phyloP scores from a whole-genome alignment of 352 stramenopile species.

The Albugo laibachii region DNA sequence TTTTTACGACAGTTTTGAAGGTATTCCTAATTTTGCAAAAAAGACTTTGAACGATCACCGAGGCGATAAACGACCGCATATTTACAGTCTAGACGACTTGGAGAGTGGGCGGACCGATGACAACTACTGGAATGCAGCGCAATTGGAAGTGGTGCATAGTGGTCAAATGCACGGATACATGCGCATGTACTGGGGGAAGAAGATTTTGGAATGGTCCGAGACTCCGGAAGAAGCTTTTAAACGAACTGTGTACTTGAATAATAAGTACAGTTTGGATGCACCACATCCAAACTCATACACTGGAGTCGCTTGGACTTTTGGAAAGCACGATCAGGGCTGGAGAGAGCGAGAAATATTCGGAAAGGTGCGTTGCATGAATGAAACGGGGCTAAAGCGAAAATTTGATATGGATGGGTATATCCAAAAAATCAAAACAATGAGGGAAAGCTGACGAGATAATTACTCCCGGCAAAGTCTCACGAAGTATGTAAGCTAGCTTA shows the following conservation, averaged over 20 bases:
- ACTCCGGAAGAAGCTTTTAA: conserved; percentile 80
- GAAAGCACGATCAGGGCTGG: conserved; percentile 95
- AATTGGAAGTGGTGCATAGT: conserved; percentile 87
- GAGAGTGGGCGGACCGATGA: conserved; percentile 88
- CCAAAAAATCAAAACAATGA: conserved; percentile 16
- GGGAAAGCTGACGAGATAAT: too few relatives aligned
- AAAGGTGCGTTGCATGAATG: conserved; percentile 99
- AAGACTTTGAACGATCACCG: conserved; percentile 84
- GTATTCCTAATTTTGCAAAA: conserved; percentile 81
- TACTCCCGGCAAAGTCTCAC: too few relatives aligned
- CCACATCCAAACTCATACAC: conserved; percentile 89
- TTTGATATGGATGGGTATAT: conserved; percentile 90
- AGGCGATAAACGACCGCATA: conserved; percentile 58
- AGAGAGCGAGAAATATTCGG: conserved; percentile 93
- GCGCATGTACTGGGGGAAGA: conserved; percentile 99
- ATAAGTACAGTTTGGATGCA: conserved; percentile 96
- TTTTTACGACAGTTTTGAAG: conserved; percentile 85
- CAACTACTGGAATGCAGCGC: conserved; percentile 96
- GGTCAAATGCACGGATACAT: conserved; percentile 86
- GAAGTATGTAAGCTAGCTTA: too few relatives aligned
- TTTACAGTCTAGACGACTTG: conserved; percentile 87
- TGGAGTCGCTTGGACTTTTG: conserved; percentile 67
- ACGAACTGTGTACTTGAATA: conserved; percentile 93
- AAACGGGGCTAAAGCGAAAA: conserved; percentile 94
- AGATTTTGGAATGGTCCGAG: conserved; percentile 96